Percentiles rank a stretch among this genome's conserved stretches.
These are phyloP conservation scores for Agrocybe praecox DNA, from an alignment of 768 basidiomycete genomes.

Conservation along the genomic window DNA sequence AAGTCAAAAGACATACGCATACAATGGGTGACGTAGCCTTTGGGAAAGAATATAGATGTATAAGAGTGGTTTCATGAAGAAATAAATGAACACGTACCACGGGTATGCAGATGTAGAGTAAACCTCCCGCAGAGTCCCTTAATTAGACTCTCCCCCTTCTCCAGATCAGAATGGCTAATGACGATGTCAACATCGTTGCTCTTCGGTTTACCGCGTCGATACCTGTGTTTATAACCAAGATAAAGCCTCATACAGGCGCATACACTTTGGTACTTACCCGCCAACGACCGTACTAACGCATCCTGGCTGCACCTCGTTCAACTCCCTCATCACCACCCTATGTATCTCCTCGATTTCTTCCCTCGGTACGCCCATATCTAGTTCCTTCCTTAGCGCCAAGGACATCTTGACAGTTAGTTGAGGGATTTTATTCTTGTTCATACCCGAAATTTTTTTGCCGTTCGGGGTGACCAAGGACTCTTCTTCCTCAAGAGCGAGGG, in stretches of 20 bases:
- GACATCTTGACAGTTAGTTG: slow-evolving; percentile 55
- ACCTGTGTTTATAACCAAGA: slow-evolving; percentile 41
- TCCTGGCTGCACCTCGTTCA: slow-evolving; percentile 63
- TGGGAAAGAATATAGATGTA: neutral
- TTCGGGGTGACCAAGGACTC: slow-evolving; percentile 34
- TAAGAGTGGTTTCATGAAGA: neutral
- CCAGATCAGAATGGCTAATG: slow-evolving; percentile 67
- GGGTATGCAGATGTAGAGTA: slow-evolving; percentile 54
- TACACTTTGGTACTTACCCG: slow-evolving; percentile 62
- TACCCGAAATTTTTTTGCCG: slow-evolving; percentile 22
- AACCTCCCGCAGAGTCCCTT: slow-evolving; percentile 65
- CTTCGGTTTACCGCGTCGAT: slow-evolving; percentile 79
- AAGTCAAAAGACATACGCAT: slow-evolving; percentile 59
- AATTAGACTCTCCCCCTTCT: slow-evolving; percentile 46
- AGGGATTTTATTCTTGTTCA: slow-evolving; percentile 18
- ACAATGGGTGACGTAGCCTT: slow-evolving; percentile 80
- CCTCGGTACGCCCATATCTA: slow-evolving; percentile 61
- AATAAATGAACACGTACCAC: slow-evolving; percentile 41
- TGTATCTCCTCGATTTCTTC: slow-evolving; percentile 81
- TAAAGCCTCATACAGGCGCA: neutral
- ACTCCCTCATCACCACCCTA: slow-evolving; percentile 63
- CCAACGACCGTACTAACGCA: slow-evolving; percentile 80
- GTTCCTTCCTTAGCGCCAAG: slow-evolving; percentile 59
- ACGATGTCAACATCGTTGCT: slow-evolving; percentile 92
- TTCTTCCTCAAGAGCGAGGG: slow-evolving; percentile 13